phyloP scores from a whole-genome alignment of 1,284 basidiomycete species.

The Bjerkandera adusta region DNA sequence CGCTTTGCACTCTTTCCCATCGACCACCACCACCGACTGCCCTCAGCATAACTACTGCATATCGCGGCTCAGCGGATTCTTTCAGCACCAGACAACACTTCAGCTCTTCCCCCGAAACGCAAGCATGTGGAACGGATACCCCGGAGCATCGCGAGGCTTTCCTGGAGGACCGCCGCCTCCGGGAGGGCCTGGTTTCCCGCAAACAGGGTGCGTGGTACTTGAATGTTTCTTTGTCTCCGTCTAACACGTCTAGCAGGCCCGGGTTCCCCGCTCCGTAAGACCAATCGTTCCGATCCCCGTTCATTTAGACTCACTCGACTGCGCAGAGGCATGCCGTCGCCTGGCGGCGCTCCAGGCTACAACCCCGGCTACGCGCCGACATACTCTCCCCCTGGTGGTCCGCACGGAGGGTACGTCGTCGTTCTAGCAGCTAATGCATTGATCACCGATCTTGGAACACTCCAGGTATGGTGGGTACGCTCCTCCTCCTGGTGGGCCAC shows the following conservation, averaged over 20 bases:
- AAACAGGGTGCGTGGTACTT: neutral
- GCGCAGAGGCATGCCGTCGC: slow-evolving; percentile 12
- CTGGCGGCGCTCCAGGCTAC: slow-evolving; percentile 5
- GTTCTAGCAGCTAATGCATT: neutral
- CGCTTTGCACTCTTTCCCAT: neutral
- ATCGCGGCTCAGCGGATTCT: neutral
- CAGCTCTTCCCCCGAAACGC: neutral
- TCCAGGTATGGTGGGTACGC: slow-evolving; percentile 9
- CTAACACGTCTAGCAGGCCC: slow-evolving; percentile 4
- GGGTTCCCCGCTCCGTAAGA: slow-evolving; percentile 19
- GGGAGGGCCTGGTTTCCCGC: slow-evolving; percentile 1
- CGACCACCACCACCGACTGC: neutral
- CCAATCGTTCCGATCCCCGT: neutral
- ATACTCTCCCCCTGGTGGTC: neutral
- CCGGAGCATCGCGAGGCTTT: slow-evolving; percentile 14
- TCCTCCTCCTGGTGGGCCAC: slow-evolving; percentile 13
- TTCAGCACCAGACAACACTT: neutral
- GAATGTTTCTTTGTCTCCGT: neutral
- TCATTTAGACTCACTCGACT: neutral
- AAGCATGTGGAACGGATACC: slow-evolving; percentile 17
- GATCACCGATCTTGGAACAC: neutral
- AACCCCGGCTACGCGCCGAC: slow-evolving; percentile 13
- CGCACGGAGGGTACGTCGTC: neutral
- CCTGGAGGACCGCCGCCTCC: slow-evolving; percentile 9
- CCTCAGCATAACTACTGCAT: neutral